These are phyloP conservation scores for Lomentospora prolificans DNA, from an alignment of 2,329 filamentous ascomycete genomes.

Conservation along the genomic window DNA sequence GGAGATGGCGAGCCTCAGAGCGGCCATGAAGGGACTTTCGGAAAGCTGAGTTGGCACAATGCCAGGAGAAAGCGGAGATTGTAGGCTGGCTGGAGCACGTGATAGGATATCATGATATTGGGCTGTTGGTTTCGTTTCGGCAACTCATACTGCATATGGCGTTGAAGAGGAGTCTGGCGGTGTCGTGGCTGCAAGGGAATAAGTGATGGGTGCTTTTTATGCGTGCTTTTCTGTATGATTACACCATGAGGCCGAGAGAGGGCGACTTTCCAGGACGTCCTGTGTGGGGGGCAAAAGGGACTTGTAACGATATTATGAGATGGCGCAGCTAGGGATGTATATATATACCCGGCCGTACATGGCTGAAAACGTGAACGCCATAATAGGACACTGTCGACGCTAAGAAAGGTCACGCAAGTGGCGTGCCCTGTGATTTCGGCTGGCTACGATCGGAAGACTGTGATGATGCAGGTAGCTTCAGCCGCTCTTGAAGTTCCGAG, in stretches of 20 bases:
- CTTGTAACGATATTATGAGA: background rate
- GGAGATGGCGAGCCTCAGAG: constrained; percentile 64
- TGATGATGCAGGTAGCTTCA: constrained; percentile 7
- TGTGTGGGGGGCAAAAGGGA: too few relatives aligned
- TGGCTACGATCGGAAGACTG: constrained; percentile 17
- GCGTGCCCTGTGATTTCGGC: background rate
- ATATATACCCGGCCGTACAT: constrained; percentile 10
- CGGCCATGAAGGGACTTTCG: constrained; percentile 36
- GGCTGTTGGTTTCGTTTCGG: background rate
- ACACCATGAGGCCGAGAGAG: background rate
- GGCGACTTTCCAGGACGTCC: too few relatives aligned
- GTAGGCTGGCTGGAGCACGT: background rate
- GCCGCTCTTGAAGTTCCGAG: constrained; percentile 13
- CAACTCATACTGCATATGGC: background rate
- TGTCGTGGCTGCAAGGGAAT: background rate
- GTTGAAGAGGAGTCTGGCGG: background rate
- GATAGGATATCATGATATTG: background rate
- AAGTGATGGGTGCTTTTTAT: background rate
- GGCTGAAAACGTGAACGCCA: background rate
- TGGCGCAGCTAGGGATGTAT: too few relatives aligned
- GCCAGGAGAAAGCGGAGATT: background rate
- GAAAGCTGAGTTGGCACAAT: background rate
- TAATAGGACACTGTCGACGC: background rate
- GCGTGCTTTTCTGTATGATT: constrained; percentile 4
- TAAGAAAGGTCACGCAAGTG: background rate